These are phyloP conservation scores for Meyerozyma sp. DNA, from an alignment of 1,139 yeast species.

Conservation along the genomic window DNA sequence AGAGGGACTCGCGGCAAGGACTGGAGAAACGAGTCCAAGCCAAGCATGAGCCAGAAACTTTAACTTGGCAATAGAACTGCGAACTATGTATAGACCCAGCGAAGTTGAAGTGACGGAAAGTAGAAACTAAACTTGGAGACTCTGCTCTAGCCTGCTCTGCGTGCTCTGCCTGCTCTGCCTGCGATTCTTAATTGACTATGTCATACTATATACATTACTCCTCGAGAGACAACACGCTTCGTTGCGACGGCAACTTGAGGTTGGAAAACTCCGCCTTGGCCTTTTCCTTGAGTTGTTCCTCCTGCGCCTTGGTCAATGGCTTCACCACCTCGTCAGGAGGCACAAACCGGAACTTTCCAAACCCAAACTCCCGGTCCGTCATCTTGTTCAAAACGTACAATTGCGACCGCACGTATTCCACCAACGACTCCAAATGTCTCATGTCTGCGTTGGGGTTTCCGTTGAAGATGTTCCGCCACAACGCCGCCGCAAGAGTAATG, in stretches of 20 bases:
- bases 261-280: conserved; percentile 41
- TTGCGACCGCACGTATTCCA: conserved; percentile 85
- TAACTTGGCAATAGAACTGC: neutral
- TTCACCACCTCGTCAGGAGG: conserved; percentile 80
- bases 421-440: conserved; percentile 79
- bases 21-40: conserved; percentile 21
- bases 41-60: neutral
- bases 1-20: conserved; percentile 41
- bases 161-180: too few species aligned
- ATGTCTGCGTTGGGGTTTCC: conserved; percentile 80
- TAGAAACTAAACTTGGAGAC: too few species aligned
- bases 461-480: conserved; percentile 88
- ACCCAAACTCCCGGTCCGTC: conserved; percentile 88
- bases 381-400: conserved; percentile 78
- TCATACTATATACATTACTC: conserved; percentile 22
- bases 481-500: conserved; percentile 77
- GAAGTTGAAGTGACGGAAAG: too few species aligned
- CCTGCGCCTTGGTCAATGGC: conserved; percentile 62
- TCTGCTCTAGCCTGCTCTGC: too few species aligned
- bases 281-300: conserved; percentile 31
- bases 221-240: conserved; percentile 58
- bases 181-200: neutral
- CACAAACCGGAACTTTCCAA: conserved; percentile 81
- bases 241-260: conserved; percentile 56
- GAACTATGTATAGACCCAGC: too few species aligned